Conservation (phyloP, 495 filamentous ascomycete genomes). For the Chlorociboria aeruginascens region DNA sequence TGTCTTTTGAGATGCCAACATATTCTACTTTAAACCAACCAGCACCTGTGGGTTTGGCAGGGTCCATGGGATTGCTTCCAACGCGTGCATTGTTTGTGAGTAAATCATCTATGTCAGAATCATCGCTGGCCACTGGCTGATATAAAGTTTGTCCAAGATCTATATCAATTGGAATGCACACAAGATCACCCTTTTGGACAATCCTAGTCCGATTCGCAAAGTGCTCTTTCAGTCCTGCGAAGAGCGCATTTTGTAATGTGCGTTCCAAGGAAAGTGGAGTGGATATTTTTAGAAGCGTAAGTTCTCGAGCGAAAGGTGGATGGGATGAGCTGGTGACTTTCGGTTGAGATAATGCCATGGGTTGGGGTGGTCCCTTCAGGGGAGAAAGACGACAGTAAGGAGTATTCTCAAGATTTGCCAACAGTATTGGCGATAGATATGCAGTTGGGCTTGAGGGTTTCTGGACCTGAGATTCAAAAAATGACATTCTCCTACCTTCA, state of each 20-base stretch:
- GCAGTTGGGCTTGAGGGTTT: conserved; percentile 44
- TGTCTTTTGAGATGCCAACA: conserved; percentile 47
- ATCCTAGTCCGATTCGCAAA: conserved; percentile 71
- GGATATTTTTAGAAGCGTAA: conserved; percentile 79
- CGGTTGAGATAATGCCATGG: conserved; percentile 26
- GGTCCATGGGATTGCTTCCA: conserved; percentile 22
- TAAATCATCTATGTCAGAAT: conserved; percentile 54
- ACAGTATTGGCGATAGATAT: conserved; percentile 73
- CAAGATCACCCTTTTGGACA: conserved; percentile 72
- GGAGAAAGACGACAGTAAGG: conserved; percentile 63
- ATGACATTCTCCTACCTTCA: conserved; percentile 34
- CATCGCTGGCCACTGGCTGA: conserved; percentile 43
- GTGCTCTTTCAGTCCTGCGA: conserved; percentile 72
- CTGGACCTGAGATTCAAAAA: conserved; percentile 41
- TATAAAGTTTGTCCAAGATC: conserved; percentile 65
- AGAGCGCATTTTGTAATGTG: conserved; percentile 67
- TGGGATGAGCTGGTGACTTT: conserved; percentile 44
- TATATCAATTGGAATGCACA: conserved; percentile 78
- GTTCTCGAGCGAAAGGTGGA: conserved; percentile 80
- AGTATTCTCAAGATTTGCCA: conserved; percentile 68
- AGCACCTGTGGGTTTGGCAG: conserved; percentile 42
- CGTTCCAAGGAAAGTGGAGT: conserved; percentile 81
- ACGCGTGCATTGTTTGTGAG: conserved; percentile 26
- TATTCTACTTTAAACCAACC: conserved; percentile 85
- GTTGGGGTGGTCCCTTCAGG: conserved; percentile 35